Percentiles rank a stretch among this genome's conserved stretches.
Evolutionary conservation across 176 grass and related monocot genomes (phyloP).

Genomic region (Guadua angustifolia): DNA sequence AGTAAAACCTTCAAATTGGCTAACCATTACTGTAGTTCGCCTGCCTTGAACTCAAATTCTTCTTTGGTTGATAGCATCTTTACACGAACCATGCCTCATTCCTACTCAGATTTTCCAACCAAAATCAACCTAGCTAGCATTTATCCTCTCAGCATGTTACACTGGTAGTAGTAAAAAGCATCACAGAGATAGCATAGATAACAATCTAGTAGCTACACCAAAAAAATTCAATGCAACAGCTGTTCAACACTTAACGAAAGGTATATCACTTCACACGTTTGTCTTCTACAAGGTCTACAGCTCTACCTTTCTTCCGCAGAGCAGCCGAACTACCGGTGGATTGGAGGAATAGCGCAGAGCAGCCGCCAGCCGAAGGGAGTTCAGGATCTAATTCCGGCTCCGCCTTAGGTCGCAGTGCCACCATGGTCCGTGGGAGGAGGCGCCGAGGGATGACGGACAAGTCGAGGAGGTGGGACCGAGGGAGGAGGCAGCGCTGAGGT

Average conservation of each 20-base stretch:
- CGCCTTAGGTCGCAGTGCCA: too few relatives aligned
- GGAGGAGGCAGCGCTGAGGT: too few relatives aligned
- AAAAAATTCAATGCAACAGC: neutral
- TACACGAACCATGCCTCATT: constrained; percentile 78
- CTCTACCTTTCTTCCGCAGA: constrained; percentile 67
- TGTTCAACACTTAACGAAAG: neutral
- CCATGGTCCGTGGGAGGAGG: too few relatives aligned
- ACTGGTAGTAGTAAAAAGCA: constrained; percentile 48
- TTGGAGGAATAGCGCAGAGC: too few relatives aligned
- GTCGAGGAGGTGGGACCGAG: too few relatives aligned
- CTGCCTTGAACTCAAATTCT: constrained; percentile 80
- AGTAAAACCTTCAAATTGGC: neutral
- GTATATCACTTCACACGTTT: constrained; percentile 86
- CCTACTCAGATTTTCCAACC: constrained; percentile 89
- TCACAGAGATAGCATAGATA: constrained; percentile 4
- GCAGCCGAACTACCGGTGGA: neutral
- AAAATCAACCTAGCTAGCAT: constrained; percentile 78
- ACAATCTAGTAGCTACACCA: neutral
- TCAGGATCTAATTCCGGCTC: too few relatives aligned
- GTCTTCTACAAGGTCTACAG: constrained; percentile 78
- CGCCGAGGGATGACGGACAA: too few relatives aligned
- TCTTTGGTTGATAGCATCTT: constrained; percentile 90
- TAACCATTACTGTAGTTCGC: constrained; percentile 63
- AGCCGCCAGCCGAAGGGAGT: too few relatives aligned
- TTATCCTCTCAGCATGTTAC: constrained; percentile 85